Evolutionary conservation across 805 yeast species (phyloP), one percentile per base, ranked within the genome.

Genomic region (Metschnikowia koreensis): DNA sequence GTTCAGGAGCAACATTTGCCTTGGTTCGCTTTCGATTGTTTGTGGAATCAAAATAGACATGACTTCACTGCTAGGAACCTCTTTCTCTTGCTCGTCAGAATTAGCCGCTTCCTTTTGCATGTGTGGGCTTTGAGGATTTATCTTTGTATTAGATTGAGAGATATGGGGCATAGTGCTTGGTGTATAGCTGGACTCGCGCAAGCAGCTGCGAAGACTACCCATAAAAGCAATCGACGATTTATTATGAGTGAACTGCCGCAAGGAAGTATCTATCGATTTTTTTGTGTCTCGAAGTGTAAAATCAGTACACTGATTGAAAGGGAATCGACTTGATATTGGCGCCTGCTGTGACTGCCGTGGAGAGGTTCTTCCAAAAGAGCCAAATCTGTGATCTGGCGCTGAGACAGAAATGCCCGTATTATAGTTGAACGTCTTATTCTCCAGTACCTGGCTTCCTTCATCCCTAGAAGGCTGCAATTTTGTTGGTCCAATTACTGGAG

Each of bases 231-330:
- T 40, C n/a, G 49, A 33, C 13, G 40, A n/a, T n/a, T 33, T 40
- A 16, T 29, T 41, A 2, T 41, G 45, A 15, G 40, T 33, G 15
- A 40, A 46, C 8, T 41, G 39, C 9, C 44, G 44, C 27, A 46
- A 26, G 2, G 59, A 48, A 15, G 51, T 46, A 27, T 52, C 43
- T 10, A 51, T 27, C 3, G 56, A 53, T 10, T 51, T 45, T 29
- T 43, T 46, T 28, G 58, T 33, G 13, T 57, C 59, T 2, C 42
- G 38, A 9, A 56, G 56, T 1, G 38, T 11, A 3, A 41, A 26
- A n/a, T 55, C 51, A 2, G 55, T 42, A 44, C 59, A 56, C 34
- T 53, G 58, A 33, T 49, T 45, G 34, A 56, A 50, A 11, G 54
- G 57, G 22, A 53, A 57, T 31, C 39, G 27, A 7, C 39, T 28